Percentiles rank a stretch among this genome's conserved stretches.
phyloP scores from a whole-genome alignment of 176 grass and related monocot species.

The Luzula sylvatica region DNA sequence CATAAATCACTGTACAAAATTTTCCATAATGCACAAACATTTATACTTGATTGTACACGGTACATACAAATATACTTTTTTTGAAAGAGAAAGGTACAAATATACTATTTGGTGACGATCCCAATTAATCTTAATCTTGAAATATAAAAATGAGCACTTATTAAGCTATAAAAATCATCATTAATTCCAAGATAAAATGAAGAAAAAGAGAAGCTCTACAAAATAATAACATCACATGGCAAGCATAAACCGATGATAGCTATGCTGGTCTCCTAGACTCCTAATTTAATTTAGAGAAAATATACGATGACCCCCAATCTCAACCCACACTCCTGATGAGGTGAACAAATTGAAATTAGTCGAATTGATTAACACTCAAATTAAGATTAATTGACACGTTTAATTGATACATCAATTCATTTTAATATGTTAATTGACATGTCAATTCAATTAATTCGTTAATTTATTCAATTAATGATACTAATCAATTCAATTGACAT shows the following conservation, averaged over 20 bases:
- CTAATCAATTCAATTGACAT: no score
- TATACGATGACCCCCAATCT: no score
- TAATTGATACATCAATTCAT: no score
- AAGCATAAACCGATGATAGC: slow-evolving; percentile 12
- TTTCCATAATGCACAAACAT: neutral
- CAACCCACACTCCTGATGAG: no score
- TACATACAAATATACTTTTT: neutral
- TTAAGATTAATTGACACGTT: no score
- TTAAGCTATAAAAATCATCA: slow-evolving; percentile 11
- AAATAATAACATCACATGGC: slow-evolving; percentile 23
- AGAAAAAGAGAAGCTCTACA: neutral
- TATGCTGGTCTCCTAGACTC: slow-evolving; percentile 19
- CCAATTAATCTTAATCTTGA: slow-evolving; percentile 10
- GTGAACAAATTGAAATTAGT: no score
- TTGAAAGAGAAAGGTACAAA: no score
- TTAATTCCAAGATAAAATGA: slow-evolving; percentile 9
- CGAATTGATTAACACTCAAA: no score
- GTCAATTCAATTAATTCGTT: no score
- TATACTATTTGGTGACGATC: neutral
- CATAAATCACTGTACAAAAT: neutral
- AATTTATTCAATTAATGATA: no score
- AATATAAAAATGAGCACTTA: slow-evolving; percentile 12
- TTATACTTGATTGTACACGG: slow-evolving; percentile 7
- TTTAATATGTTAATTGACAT: no score
- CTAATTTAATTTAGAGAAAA: no score